Evolutionary conservation across 495 filamentous ascomycete genomes (phyloP), one percentile per base, ranked within the genome.

Genomic region (Penicillium steckii): DNA sequence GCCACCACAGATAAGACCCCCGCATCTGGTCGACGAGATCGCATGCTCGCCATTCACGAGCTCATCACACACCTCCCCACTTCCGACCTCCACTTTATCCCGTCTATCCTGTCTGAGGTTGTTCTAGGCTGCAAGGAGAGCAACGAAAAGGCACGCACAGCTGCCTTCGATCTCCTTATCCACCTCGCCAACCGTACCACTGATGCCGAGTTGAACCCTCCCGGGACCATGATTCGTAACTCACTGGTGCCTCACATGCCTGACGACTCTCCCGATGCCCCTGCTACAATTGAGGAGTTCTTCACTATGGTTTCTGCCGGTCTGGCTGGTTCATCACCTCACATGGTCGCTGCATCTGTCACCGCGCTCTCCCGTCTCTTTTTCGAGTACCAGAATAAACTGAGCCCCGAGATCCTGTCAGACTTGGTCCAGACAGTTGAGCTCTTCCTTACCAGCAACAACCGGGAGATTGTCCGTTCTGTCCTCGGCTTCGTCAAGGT

Each of bases 281-380:
- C 78, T 12, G 92, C 93, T 6, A 87, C 79, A 12, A 78, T 97
- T 23, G 92, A 97, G 59, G 94, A 97, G 66, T 97, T 95, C 69
- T 89, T 97, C 79, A 96, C 91, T 33, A 98, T 98, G 93, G 86
- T 98, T 26, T 92, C 89, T 42, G 95, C 94, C 18, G 94, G 95
- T 67, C 82, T 98, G 25, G 94, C 93, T 1, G 93, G 91, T 35
- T 84, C 79, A 52, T 89, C 90, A 15, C 91, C 94, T 30, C 94
- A 97, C 72, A 96, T 96, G 90, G 86, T 97, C 52, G 92, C 88
- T 7, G 94, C 94, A 4, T 88, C 87, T 8, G 92, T 98, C 64
- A 96, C 91, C 8, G 94, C 95, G 3, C 76, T 97, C 33, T 92
- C 91, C 1, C 82, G 95, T 5, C 82, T 96, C 21, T 85, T 98